Evolutionary conservation across 2,329 filamentous ascomycete genomes (phyloP).

Genomic region (Paraphaeosphaeria sporulosa): DNA sequence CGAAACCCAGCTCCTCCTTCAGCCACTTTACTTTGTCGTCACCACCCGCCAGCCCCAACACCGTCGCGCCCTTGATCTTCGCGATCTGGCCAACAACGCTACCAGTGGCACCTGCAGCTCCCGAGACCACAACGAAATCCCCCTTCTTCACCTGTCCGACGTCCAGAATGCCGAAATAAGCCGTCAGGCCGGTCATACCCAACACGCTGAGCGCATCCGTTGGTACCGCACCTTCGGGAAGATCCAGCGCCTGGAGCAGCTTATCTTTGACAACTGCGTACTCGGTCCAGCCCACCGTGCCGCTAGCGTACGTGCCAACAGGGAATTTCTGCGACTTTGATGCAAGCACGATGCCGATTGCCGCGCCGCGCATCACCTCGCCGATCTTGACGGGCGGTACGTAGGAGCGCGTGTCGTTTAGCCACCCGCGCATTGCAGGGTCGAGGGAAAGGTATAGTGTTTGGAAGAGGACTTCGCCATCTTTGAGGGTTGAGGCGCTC

Average conservation of each 20-base stretch:
- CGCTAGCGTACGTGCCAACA: constrained; percentile 66
- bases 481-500: constrained; percentile 60
- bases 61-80: constrained; percentile 68
- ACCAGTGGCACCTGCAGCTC: constrained; percentile 80
- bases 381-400: constrained; percentile 73
- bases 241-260: constrained; percentile 53
- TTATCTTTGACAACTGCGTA: constrained; percentile 66
- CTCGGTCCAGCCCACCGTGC: constrained; percentile 69
- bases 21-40: constrained; percentile 65
- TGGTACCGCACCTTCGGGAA: constrained; percentile 56
- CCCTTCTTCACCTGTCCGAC: constrained; percentile 73
- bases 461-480: constrained; percentile 69
- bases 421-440: constrained; percentile 78
- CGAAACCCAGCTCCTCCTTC: constrained; percentile 60
- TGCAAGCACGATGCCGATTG: constrained; percentile 68
- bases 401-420: constrained; percentile 68
- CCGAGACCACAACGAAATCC: constrained; percentile 79
- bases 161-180: constrained; percentile 76
- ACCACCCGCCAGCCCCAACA: constrained; percentile 61
- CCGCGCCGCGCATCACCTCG: constrained; percentile 71
- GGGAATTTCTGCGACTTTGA: constrained; percentile 64
- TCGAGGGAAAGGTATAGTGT: constrained; percentile 73
- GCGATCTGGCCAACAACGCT: constrained; percentile 80
- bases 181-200: constrained; percentile 75
- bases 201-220: constrained; percentile 63